Evolutionary conservation across 1,284 basidiomycete species (phyloP), one percentile per base, ranked within the genome.

Genomic region (Uromyces viciae-fabae): DNA sequence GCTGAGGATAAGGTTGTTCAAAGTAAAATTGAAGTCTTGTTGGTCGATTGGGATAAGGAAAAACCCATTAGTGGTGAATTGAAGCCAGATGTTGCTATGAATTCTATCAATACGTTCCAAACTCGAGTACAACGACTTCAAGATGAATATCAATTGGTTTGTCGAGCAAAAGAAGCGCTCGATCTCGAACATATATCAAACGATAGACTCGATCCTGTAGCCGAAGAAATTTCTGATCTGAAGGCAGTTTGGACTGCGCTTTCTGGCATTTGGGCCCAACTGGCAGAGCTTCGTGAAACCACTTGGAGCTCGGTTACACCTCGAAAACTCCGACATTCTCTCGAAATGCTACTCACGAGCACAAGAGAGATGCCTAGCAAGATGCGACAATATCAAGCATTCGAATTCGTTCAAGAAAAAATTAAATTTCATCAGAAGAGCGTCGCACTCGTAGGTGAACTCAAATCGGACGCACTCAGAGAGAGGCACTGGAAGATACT

Each of bases 171-270:
- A 86, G 96, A 98, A 86, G 95, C 97, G 0, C 89, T 99, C 54
- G 94, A 97, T 87, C 90, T 99, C 62, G 95, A 98, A 84, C 90
- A 94, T 83, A 91, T 90, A 82, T 91, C 92, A 72, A 94, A 98
- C 85, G 94, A 94, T 82, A 92, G 94, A 69, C 89, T 99, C 73
- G 93, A 94, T 82, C 95, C 95, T 11, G 91, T 98, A 7, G 92
- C 94, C 77, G 97, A 99, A 86, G 97, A 99, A 87, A 87, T 99
- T 76, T 91, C 92, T 81, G 97, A 99, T 85, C 90, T 99, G 83
- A 98, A 98, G 87, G 94, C 94, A 0, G 97, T 99, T 31, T 99
- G 97, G 97, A 98, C 95, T 0, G 97, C 97, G 8, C 89, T 99
- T 49, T 96, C 95, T 0, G 97, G 97, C 0, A 93, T 98, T 71